Conservation (phyloP, 2,329 filamentous ascomycete genomes). For the Diaporthe amygdali region DNA sequence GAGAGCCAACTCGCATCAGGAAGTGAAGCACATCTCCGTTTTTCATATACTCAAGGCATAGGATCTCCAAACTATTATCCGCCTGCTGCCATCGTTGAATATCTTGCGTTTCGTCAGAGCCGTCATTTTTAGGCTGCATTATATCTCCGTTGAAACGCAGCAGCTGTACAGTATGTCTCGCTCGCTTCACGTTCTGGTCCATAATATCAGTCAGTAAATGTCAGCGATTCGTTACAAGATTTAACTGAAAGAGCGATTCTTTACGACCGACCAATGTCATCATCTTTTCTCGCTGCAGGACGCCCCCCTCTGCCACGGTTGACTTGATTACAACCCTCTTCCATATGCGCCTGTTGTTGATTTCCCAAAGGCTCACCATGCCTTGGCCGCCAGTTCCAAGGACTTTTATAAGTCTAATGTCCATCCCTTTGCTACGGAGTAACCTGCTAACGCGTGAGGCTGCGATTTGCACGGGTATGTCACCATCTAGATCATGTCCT, state of each 20-base stretch:
- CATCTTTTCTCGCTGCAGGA: background rate
- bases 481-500: background rate
- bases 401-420: background rate
- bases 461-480: background rate
- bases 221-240: background rate
- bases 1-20: background rate
- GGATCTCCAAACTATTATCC: background rate
- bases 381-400: background rate
- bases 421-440: background rate
- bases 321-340: conserved; percentile 1
- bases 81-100: background rate
- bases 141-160: background rate
- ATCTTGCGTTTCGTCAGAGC: background rate
- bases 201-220: background rate
- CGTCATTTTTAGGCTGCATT: background rate
- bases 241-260: background rate
- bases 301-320: background rate
- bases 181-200: background rate
- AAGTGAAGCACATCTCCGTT: background rate
- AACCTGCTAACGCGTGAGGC: background rate
- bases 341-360: background rate
- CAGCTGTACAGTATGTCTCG: background rate
- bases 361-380: background rate
- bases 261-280: background rate
- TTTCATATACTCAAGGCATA: background rate